Evolutionary conservation across 306 rosid species (phyloP).

Genomic region (Ceratonia siliqua): DNA sequence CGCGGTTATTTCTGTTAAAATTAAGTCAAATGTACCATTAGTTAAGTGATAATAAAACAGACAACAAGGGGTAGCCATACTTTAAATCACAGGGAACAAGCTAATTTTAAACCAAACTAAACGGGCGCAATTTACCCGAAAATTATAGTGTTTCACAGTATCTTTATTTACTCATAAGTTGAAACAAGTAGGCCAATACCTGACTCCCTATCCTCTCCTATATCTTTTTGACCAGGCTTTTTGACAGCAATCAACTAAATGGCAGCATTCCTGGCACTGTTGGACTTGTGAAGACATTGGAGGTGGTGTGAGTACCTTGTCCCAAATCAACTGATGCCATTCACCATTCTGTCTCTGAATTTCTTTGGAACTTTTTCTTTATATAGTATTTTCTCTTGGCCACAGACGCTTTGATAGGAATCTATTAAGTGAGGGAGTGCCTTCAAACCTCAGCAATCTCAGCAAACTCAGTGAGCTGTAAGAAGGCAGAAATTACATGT

Average conservation of each 20-base stretch:
- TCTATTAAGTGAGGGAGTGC: conserved; percentile 45
- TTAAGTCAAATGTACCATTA: too few species aligned
- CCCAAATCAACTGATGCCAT: background rate
- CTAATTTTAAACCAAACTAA: too few species aligned
- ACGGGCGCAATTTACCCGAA: too few species aligned
- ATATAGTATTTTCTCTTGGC: conserved; percentile 30
- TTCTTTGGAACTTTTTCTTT: conserved; percentile 7
- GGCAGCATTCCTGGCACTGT: conserved; percentile 56
- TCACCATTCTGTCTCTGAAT: background rate
- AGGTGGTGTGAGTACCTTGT: conserved; percentile 65
- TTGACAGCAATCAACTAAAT: conserved; percentile 46
- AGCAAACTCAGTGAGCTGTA: conserved; percentile 48
- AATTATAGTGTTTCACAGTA: too few species aligned
- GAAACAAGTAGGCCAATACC: background rate
- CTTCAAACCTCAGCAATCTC: conserved; percentile 44
- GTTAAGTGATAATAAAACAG: too few species aligned
- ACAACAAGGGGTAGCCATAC: too few species aligned
- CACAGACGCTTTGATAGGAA: conserved; percentile 65
- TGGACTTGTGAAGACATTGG: conserved; percentile 41
- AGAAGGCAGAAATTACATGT: conserved; percentile 32
- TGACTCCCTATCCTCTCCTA: background rate
- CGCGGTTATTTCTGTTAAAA: too few species aligned
- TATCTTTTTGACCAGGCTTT: conserved; percentile 50
- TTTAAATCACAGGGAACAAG: too few species aligned
- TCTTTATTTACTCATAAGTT: background rate